Evolutionary conservation across 2,329 filamentous ascomycete species (phyloP).

Genomic region (Clarireedia homoeocarpa): DNA sequence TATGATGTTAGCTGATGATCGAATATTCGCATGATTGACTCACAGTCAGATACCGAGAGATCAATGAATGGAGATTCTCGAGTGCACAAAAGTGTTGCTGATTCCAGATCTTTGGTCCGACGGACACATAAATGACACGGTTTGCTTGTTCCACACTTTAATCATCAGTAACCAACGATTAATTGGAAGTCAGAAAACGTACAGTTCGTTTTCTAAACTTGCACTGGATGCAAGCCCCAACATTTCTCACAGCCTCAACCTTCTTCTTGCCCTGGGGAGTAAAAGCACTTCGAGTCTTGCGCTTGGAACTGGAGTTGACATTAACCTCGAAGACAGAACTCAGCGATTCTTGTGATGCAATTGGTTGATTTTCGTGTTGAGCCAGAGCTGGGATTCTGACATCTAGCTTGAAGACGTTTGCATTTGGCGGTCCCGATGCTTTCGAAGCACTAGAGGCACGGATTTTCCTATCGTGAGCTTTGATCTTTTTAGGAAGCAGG

Average conservation of each 20-base stretch:
- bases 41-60: slow-evolving; percentile 9
- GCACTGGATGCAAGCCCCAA: slow-evolving; percentile 26
- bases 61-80: slow-evolving; percentile 10
- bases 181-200: neutral
- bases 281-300: slow-evolving; percentile 9
- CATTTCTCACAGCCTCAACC: slow-evolving; percentile 18
- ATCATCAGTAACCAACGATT: neutral
- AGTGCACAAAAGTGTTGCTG: slow-evolving; percentile 2
- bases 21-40: neutral
- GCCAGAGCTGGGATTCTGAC: neutral
- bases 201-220: slow-evolving; percentile 25
- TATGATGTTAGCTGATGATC: neutral
- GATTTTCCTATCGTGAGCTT: neutral
- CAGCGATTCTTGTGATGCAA: slow-evolving; percentile 4
- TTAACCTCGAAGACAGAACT: slow-evolving; percentile 9
- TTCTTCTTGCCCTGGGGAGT: slow-evolving; percentile 10
- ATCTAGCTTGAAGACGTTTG: slow-evolving; percentile 1
- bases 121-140: slow-evolving; percentile 7
- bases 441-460: neutral
- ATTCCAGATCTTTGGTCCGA: neutral
- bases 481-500: neutral
- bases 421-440: neutral
- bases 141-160: slow-evolving; percentile 3
- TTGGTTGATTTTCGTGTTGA: neutral
- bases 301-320: neutral